phyloP scores from a whole-genome alignment of 192 early-diverging fungal species.

The Podila epicladia region DNA sequence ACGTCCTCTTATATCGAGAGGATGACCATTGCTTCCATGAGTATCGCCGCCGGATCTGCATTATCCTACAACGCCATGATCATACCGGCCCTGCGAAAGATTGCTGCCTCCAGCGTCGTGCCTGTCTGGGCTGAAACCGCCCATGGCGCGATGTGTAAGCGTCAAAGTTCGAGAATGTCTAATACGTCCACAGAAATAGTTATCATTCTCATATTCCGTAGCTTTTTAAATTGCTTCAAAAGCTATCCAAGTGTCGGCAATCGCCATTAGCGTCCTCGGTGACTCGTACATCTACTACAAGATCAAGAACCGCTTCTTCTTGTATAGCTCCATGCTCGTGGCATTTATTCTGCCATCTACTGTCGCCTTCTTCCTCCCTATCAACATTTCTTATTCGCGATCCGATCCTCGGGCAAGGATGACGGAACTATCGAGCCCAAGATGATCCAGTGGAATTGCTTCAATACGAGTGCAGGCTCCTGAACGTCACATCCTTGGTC shows the following conservation, averaged over 20 bases:
- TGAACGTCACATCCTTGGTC: conserved; percentile 12
- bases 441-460: conserved; percentile 10
- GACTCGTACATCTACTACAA: conserved; percentile 20
- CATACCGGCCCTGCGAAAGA: conserved; percentile 13
- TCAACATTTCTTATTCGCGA: conserved; percentile 16
- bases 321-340: conserved; percentile 18
- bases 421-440: conserved; percentile 8
- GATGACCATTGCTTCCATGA: conserved; percentile 22
- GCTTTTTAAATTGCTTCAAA: not conserved
- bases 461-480: conserved; percentile 9
- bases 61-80: conserved; percentile 19
- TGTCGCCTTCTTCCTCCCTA: conserved; percentile 5
- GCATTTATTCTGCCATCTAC: conserved; percentile 20
- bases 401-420: not conserved
- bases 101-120: not conserved
- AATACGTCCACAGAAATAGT: not conserved
- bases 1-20: no score
- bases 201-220: not conserved
- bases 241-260: conserved; percentile 14
- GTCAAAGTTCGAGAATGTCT: no score
- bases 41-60: conserved; percentile 9
- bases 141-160: conserved; percentile 9
- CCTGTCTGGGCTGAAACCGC: conserved; percentile 9
- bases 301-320: conserved; percentile 27
- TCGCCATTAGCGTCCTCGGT: conserved; percentile 14